Base-by-base conservation (phyloP, 1,139 yeast genomes). In the Sugiyamaella castrensis region DNA sequence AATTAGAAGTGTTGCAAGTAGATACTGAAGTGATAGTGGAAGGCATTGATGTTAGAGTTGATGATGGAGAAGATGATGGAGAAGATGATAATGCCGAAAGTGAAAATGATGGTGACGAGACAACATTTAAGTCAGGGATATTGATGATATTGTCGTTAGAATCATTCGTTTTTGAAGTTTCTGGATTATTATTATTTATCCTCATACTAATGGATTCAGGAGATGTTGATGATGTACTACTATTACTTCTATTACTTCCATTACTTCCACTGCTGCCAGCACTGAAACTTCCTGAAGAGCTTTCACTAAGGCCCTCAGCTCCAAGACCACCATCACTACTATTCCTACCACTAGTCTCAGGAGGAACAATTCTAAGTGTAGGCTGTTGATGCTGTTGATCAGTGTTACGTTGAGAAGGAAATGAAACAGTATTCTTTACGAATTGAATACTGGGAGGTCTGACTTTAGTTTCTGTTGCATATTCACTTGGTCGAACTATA, bases 381-480 rank as follows among this genome's bases (percentile, higher is more conserved):
- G 43, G 40, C 13, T 42, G 39, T 10, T 42, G 31, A 33, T 35
- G 34, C n/a, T n/a, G 13, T n/a, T 31, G 13, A 13, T 31, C 34
- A n/a, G 29, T 8, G 8, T 6, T 30, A 11, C 35, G 27, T 8
- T 30, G 31, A 28, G 40, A 36, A 9, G 12, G 11, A 13, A n/a
- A 13, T 16, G 37, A 34, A 32, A 13, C 5, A n/a, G 4, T n/a
- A n/a, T n/a, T n/a, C 15, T 27, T 32, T 32, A 29, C 8, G 41
- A 30, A 31, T 28, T 37, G 46, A 37, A 19, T 43, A 37, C 35
- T 28, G 29, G 41, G 34, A 8, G 36, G 36, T 4, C 40, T 37
- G 19, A 36, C 27, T 12, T 28, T 30, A 12, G 30, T 15, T n/a
- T 10, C 12, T 10, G 45, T 41, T 12, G 27, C 34, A 31, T 26